A percentile compares a stretch with the other conserved stretches of the same genome.
These are phyloP conservation scores for Microdochium trichocladiopsis DNA, from an alignment of 2,329 filamentous ascomycete species.

Conservation along the genomic window DNA sequence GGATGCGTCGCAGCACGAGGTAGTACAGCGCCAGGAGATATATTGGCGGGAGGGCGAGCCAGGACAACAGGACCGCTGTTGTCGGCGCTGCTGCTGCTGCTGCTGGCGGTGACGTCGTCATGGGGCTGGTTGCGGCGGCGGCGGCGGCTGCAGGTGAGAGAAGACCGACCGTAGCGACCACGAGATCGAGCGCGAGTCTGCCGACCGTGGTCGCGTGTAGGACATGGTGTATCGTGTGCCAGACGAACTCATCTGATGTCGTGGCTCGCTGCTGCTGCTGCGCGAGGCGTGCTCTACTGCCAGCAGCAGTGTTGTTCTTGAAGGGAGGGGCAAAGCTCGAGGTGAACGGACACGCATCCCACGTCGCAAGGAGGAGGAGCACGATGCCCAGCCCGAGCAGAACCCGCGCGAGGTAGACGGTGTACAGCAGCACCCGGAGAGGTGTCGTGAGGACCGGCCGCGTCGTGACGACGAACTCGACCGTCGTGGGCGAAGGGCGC, in stretches of 20 bases:
- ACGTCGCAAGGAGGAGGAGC: conserved; percentile 43
- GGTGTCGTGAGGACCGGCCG: conserved; percentile 47
- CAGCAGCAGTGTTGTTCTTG: conserved; percentile 9
- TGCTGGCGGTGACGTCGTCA: background rate
- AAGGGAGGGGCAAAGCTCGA: conserved; percentile 11
- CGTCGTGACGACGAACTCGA: conserved; percentile 87
- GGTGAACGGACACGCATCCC: conserved; percentile 25
- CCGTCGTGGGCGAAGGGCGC: conserved; percentile 79
- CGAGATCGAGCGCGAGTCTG: background rate
- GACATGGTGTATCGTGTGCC: background rate
- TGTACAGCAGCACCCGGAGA: conserved; percentile 34
- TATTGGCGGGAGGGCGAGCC: conserved; percentile 14
- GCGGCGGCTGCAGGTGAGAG: background rate
- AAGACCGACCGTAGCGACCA: conserved; percentile 11
- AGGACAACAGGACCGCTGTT: conserved; percentile 1
- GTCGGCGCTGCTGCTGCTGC: background rate
- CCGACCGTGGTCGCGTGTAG: background rate
- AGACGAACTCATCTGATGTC: background rate
- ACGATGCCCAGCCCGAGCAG: conserved; percentile 31
- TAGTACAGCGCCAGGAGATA: conserved; percentile 19
- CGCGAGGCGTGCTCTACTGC: background rate
- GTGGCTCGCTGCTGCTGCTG: background rate
- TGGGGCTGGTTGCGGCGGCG: background rate
- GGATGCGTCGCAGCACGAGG: conserved; percentile 16
- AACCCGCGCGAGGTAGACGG: conserved; percentile 36